Base-by-base conservation (phyloP, 2,329 filamentous ascomycete genomes). In the Calonectria leucothoes region DNA sequence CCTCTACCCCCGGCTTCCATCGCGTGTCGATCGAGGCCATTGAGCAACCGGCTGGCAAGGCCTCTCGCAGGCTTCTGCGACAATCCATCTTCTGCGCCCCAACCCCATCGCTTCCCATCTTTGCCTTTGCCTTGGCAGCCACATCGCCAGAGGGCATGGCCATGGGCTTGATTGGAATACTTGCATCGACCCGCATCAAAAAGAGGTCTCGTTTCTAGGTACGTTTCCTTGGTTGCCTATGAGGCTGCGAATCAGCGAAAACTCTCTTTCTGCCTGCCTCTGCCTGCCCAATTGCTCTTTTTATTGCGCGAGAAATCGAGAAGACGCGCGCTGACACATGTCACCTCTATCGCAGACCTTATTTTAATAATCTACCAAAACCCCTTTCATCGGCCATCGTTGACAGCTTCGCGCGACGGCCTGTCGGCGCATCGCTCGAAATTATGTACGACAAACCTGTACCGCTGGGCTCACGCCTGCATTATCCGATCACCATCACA, bases 401-500 rank as follows among this genome's bases (percentile, higher is more conserved):
- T 45, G 52, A 65, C 67, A 59, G 69, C 59, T 57, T 59, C 45
- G 31, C 27, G 33, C 33, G 33, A 61, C 48, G 37, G 45, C 35
- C 48, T 39, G 39, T 33, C 49, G 51, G 31, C 39, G 37, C 63
- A 65, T n/a, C 49, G 27, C 48, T 25, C 61, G 51, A 39, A 66
- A 81, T 27, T 61, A 86, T 86, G 84, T 82, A 82, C 81, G 84
- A 85, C 80, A 85, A 85, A 74, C 72, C 82, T 65, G 83, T 93
- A 71, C 87, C 84, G 69, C 82, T 92, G 71, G 91, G 91, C 81
- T 85, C 88, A 79, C 88, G 91, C 85, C 91, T 98, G 79, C 94
- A 94, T 85, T 99, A 98, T 85, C 97, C 97, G 80, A 96, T 98
- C 85, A 98, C 94, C 79, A 93, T 99, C 85, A 95, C 93, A 80